phyloP scores from a whole-genome alignment of 2,329 filamentous ascomycete species.

The Corynespora cassiicola region DNA sequence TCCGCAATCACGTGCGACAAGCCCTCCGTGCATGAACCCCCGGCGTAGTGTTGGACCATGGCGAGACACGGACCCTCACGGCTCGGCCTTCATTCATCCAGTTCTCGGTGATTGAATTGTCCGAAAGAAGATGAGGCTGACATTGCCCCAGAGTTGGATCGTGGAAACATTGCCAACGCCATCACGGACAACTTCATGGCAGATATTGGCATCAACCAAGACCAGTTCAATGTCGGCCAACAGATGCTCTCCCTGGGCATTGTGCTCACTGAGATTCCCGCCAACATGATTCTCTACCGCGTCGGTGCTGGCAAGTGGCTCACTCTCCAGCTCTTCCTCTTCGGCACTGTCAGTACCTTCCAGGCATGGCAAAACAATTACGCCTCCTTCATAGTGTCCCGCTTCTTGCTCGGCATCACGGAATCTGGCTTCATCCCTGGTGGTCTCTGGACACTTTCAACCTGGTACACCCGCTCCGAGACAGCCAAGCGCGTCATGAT shows the following conservation, averaged over 20 bases:
- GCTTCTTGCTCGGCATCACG: slow-evolving; percentile 48
- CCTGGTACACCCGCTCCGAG: slow-evolving; percentile 66
- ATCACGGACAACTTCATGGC: slow-evolving; percentile 34
- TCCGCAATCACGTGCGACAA: too few species aligned
- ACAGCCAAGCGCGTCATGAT: slow-evolving; percentile 49
- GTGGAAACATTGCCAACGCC: slow-evolving; percentile 47
- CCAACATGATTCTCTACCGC: slow-evolving; percentile 46
- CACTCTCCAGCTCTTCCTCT: slow-evolving; percentile 49
- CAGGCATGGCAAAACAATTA: slow-evolving; percentile 68
- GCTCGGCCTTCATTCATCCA: too few species aligned
- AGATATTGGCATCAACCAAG: slow-evolving; percentile 27
- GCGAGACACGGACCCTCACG: too few species aligned
- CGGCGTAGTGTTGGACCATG: too few species aligned
- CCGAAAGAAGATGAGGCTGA: too few species aligned
- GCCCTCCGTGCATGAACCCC: too few species aligned
- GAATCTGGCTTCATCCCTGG: slow-evolving; percentile 63
- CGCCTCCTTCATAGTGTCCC: slow-evolving; percentile 44
- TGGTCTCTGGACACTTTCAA: slow-evolving; percentile 70
- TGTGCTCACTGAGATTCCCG: slow-evolving; percentile 60
- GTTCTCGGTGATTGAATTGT: too few species aligned
- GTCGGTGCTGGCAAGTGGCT: slow-evolving; percentile 46
- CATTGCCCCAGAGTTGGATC: slow-evolving; percentile 51
- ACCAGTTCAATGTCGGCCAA: slow-evolving; percentile 38
- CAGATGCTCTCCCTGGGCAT: slow-evolving; percentile 79
- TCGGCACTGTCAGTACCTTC: slow-evolving; percentile 59